Conservation (phyloP, 2,329 filamentous ascomycete genomes). For the Blastomyces gilchristii region DNA sequence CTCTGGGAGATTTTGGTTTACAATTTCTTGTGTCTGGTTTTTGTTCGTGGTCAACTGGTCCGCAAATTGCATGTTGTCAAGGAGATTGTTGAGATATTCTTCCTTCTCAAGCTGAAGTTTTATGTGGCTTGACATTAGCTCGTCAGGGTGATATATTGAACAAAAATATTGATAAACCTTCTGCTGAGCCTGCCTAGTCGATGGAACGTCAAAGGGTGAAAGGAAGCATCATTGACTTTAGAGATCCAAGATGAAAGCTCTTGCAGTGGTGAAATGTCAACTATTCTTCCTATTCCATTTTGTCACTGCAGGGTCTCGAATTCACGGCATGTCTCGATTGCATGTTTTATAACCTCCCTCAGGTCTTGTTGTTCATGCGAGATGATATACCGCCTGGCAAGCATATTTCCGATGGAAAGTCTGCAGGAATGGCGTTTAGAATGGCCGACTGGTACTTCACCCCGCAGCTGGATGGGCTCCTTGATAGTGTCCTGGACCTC, state of each 20-base stretch:
- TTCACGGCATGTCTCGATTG: neutral
- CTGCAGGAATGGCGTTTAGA: neutral
- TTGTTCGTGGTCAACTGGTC: neutral
- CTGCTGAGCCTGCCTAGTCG: neutral
- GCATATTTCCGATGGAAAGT: neutral
- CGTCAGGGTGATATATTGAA: neutral
- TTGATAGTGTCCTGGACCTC: neutral
- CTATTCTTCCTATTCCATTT: neutral
- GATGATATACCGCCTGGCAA: neutral
- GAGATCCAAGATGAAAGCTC: neutral
- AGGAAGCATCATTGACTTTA: neutral
- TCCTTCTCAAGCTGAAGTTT: neutral
- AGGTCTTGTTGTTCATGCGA: neutral
- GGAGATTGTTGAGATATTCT: neutral
- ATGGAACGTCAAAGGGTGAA: neutral
- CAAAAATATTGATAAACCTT: neutral
- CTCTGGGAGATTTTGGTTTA: neutral
- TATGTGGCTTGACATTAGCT: neutral
- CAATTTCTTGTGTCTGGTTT: neutral
- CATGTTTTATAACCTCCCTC: neutral
- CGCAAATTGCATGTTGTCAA: neutral
- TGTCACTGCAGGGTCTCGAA: neutral
- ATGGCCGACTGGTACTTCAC: neutral
- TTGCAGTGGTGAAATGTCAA: neutral
- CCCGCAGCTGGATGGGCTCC: neutral